These are phyloP conservation scores for Cynara cardunculus DNA, from an alignment of 129 eudicot species.

Conservation along the genomic window DNA sequence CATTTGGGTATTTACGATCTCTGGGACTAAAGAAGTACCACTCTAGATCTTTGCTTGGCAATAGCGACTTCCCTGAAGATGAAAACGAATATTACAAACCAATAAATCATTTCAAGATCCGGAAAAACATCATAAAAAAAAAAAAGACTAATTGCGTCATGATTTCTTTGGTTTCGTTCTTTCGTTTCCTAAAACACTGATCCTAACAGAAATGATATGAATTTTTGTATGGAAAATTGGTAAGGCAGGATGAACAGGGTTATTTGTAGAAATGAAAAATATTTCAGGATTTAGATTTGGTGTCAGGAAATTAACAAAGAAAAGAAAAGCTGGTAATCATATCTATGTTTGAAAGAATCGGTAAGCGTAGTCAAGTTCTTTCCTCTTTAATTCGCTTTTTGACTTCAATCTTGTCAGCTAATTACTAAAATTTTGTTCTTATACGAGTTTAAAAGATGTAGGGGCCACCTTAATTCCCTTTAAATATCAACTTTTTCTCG, in stretches of 20 bases:
- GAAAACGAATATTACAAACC: not conserved
- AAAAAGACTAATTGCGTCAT: not conserved
- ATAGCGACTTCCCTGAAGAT: slow-evolving; percentile 64
- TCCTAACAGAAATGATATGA: not conserved
- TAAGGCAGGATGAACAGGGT: not conserved
- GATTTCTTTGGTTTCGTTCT: not conserved
- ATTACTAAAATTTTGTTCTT: slow-evolving; percentile 39
- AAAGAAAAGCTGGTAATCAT: slow-evolving; percentile 35
- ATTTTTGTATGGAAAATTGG: not conserved
- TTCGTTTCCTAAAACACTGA: not conserved
- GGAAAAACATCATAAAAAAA: not conserved
- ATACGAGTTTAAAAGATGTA: slow-evolving; percentile 54
- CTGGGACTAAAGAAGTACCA: slow-evolving; percentile 98
- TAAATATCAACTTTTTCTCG: slow-evolving; percentile 13
- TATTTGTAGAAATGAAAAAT: not conserved
- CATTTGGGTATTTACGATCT: slow-evolving; percentile 93
- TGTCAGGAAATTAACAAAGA: slow-evolving; percentile 28
- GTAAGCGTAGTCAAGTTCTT: slow-evolving; percentile 32
- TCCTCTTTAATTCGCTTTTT: slow-evolving; percentile 45
- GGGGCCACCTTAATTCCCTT: slow-evolving; percentile 44
- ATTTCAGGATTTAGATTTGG: slow-evolving; percentile 14
- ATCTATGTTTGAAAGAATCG: slow-evolving; percentile 29
- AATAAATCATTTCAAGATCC: not conserved
- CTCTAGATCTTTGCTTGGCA: slow-evolving; percentile 96
- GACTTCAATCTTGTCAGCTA: slow-evolving; percentile 39